Conservation (phyloP, 2,329 filamentous ascomycete genomes). For the Diaporthe helianthi region DNA sequence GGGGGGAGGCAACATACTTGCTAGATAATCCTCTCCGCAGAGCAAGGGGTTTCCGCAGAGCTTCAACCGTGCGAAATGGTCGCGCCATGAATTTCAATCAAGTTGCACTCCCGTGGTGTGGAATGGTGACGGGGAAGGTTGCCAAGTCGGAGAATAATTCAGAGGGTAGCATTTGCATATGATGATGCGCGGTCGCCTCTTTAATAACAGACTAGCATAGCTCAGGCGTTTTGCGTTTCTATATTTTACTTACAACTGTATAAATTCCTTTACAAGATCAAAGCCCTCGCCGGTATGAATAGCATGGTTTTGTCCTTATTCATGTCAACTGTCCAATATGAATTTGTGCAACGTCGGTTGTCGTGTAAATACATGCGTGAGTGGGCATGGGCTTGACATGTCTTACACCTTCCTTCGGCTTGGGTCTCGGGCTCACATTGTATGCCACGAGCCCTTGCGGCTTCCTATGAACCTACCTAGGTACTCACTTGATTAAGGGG, state of each 20-base stretch:
- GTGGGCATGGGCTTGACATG: neutral
- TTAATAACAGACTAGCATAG: constrained; percentile 16
- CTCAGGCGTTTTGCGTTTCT: constrained; percentile 7
- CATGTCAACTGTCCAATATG: too few species aligned
- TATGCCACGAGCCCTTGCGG: too few species aligned
- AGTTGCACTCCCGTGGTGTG: neutral
- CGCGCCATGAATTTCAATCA: neutral
- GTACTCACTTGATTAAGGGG: too few species aligned
- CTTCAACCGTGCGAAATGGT: too few species aligned
- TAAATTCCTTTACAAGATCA: neutral
- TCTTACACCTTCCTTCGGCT: neutral
- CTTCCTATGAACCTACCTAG: neutral
- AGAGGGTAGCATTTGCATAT: neutral
- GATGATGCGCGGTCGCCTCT: neutral
- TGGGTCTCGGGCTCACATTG: too few species aligned
- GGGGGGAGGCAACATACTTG: neutral
- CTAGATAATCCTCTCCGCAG: too few species aligned
- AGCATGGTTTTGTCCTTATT: neutral
- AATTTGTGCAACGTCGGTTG: neutral
- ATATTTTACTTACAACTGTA: neutral
- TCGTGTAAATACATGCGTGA: neutral
- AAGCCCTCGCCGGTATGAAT: neutral
- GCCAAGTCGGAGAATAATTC: neutral
- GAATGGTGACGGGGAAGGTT: neutral
- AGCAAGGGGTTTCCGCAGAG: neutral